Evolutionary conservation across 73 alveolate species (phyloP).

Genomic region (Breviolum minutum): DNA sequence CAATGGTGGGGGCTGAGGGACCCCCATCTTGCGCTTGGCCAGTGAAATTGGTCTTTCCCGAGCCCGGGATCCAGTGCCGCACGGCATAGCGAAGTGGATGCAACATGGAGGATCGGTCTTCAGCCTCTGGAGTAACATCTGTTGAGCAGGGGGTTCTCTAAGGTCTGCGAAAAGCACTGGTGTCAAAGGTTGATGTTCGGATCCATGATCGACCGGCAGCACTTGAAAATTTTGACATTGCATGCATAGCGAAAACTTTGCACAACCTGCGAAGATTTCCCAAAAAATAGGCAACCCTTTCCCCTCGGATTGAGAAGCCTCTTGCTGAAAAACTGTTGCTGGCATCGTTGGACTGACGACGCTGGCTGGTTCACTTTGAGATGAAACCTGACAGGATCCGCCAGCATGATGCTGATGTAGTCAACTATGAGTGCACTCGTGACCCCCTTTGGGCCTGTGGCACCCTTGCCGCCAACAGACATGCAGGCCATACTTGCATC

Average conservation of each 20-base stretch:
- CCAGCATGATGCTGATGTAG: too few species aligned
- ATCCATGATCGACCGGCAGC: neutral
- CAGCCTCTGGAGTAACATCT: neutral
- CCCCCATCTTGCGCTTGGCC: neutral
- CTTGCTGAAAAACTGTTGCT: neutral
- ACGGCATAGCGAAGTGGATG: neutral
- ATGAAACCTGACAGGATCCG: too few species aligned
- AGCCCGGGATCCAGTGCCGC: neutral
- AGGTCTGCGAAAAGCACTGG: neutral
- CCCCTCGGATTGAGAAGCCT: neutral
- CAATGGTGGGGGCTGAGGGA: neutral
- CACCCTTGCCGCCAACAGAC: neutral
- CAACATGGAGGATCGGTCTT: neutral
- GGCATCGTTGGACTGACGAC: neutral
- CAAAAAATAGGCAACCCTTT: too few species aligned
- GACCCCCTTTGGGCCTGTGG: neutral
- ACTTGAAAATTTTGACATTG: too few species aligned
- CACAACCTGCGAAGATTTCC: too few species aligned
- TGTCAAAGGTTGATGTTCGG: neutral
- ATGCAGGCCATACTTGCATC: slow-evolving; percentile 11
- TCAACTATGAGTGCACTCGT: neutral
- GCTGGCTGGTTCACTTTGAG: neutral
- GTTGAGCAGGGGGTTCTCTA: too few species aligned
- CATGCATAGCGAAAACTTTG: neutral
- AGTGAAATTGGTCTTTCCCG: neutral